phyloP scores from a whole-genome alignment of 169 alveolate genomes.

The Blepharisma undulans region DNA sequence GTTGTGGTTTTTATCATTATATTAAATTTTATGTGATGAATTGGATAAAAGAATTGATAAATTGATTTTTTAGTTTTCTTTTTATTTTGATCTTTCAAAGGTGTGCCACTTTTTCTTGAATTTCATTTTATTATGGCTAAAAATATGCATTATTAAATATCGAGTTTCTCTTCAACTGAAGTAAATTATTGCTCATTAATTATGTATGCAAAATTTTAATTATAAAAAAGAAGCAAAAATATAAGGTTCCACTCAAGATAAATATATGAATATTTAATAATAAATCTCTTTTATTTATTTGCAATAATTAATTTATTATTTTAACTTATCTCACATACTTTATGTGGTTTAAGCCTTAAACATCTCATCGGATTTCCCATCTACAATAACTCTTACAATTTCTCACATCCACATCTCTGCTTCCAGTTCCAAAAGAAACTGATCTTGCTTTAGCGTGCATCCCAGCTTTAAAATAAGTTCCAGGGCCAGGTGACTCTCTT shows the following conservation, averaged over 20 bases:
- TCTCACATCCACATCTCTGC: neutral
- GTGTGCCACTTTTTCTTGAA: neutral
- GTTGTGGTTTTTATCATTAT: neutral
- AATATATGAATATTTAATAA: too few relatives aligned
- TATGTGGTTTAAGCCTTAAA: neutral
- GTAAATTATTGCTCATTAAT: too few relatives aligned
- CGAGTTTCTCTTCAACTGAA: neutral
- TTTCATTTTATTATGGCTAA: neutral
- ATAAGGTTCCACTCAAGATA: too few relatives aligned
- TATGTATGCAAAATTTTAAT: too few relatives aligned
- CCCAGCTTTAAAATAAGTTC: neutral
- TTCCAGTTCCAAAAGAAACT: neutral
- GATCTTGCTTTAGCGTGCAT: neutral
- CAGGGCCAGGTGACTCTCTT: conserved; percentile 10
- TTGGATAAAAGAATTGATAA: neutral
- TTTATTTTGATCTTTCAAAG: neutral
- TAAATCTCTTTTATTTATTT: too few relatives aligned
- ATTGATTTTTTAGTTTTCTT: too few relatives aligned
- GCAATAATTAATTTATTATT: neutral
- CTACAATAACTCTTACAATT: neutral
- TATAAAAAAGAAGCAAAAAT: too few relatives aligned
- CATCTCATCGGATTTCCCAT: neutral
- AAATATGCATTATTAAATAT: too few relatives aligned
- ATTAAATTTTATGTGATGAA: neutral
- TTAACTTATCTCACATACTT: neutral